Evolutionary conservation across 495 filamentous ascomycete genomes (phyloP).

Genomic region (Xanthoparmelia taractica): DNA sequence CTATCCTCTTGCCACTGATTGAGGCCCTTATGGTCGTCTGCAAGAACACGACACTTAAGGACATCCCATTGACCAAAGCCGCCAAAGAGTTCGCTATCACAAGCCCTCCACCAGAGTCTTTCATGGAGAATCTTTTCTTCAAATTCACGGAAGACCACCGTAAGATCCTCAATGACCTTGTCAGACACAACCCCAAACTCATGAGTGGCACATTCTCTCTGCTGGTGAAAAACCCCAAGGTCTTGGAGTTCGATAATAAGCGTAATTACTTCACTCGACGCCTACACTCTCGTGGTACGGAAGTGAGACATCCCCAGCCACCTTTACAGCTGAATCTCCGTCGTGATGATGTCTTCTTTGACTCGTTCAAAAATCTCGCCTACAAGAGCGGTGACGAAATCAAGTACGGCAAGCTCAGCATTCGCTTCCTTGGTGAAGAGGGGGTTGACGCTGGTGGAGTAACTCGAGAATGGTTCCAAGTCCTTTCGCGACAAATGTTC

Average conservation of each 20-base stretch:
- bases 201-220: conserved; percentile 98
- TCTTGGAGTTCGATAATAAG: conserved; percentile 98
- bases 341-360: conserved; percentile 93
- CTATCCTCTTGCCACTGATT: conserved; percentile 85
- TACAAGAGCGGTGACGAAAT: conserved; percentile 93
- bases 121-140: conserved; percentile 90
- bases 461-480: conserved; percentile 98
- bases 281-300: conserved; percentile 66
- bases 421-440: conserved; percentile 95
- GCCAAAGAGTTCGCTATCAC: conserved; percentile 64
- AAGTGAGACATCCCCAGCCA: conserved; percentile 58
- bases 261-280: conserved; percentile 96
- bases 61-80: conserved; percentile 48
- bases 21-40: conserved; percentile 98
- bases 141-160: conserved; percentile 97
- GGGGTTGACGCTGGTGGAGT: conserved; percentile 97
- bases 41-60: conserved; percentile 85
- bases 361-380: conserved; percentile 93
- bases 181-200: conserved; percentile 89
- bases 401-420: conserved; percentile 96
- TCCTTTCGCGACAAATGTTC: conserved; percentile 96
- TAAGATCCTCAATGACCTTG: conserved; percentile 96
- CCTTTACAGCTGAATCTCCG: conserved; percentile 83
- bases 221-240: conserved; percentile 96
- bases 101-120: conserved; percentile 71